A percentile compares a stretch with the other conserved stretches of the same genome.
Conservation (phyloP, 805 yeast species). For the Candida pseudoglaebosa region DNA sequence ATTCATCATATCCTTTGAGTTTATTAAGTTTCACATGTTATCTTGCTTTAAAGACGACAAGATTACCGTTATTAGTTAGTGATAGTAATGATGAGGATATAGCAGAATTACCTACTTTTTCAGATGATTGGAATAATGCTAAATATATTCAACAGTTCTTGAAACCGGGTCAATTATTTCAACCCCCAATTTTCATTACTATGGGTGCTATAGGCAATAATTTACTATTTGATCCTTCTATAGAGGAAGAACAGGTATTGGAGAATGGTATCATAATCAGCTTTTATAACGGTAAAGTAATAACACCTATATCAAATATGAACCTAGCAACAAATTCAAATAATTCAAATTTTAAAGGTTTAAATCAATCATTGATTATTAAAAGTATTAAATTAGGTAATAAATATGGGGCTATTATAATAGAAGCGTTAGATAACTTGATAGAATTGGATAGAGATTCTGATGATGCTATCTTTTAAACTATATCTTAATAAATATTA, state of each 20-base stretch:
- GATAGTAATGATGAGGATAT: conserved; percentile 66
- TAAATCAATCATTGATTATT: conserved; percentile 43
- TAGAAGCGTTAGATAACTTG: conserved; percentile 50
- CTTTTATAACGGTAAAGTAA: conserved; percentile 63
- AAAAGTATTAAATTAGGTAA: conserved; percentile 57
- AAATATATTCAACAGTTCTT: conserved; percentile 37
- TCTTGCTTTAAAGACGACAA: conserved; percentile 75
- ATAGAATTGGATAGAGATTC: conserved; percentile 38
- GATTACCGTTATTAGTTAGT: conserved; percentile 68
- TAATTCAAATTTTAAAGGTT: conserved; percentile 50
- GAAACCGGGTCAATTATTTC: conserved; percentile 30
- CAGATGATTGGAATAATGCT: conserved; percentile 78
- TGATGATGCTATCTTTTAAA: conserved; percentile 22
- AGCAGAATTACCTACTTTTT: conserved; percentile 86
- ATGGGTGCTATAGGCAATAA: conserved; percentile 70
- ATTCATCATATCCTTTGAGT: conserved; percentile 77
- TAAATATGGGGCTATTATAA: conserved; percentile 59
- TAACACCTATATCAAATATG: conserved; percentile 71
- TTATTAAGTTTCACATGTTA: conserved; percentile 76
- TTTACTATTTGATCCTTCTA: conserved; percentile 77
- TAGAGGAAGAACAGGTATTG: conserved; percentile 83
- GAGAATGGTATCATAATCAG: conserved; percentile 79
- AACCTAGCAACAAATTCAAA: conserved; percentile 52
- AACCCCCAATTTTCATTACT: conserved; percentile 75
- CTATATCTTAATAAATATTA: background rate